These are phyloP conservation scores for Stephanodiscus triporus DNA, from an alignment of 108 stramenopile species.

Conservation along the genomic window DNA sequence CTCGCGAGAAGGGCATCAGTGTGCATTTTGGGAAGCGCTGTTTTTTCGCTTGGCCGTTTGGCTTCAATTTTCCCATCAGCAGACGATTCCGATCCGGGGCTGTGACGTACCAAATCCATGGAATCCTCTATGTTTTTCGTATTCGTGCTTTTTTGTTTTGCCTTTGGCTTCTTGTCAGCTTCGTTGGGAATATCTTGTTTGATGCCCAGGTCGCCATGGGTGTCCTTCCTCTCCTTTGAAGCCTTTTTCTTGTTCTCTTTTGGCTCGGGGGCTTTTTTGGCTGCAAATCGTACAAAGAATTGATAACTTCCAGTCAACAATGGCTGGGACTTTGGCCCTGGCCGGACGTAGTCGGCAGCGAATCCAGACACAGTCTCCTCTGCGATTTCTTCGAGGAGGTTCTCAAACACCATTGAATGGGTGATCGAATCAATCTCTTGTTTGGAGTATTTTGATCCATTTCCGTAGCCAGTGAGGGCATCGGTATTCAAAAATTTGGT, in stretches of 20 bases:
- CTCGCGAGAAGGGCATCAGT: conserved; percentile 54
- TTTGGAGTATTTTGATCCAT: conserved; percentile 69
- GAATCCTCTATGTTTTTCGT: conserved; percentile 17
- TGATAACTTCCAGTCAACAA: conserved; percentile 49
- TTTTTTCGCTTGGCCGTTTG: conserved; percentile 27
- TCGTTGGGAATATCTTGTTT: conserved; percentile 37
- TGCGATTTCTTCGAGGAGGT: conserved; percentile 63
- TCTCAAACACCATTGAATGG: conserved; percentile 79
- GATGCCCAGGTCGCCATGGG: conserved; percentile 21
- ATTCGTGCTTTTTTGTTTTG: neutral
- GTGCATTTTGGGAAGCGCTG: conserved; percentile 58
- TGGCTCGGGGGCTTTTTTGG: conserved; percentile 19
- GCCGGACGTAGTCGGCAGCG: conserved; percentile 70
- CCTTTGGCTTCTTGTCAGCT: conserved; percentile 22
- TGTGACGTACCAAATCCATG: neutral
- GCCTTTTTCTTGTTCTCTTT: conserved; percentile 49
- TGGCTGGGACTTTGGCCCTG: conserved; percentile 58
- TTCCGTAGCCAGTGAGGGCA: conserved; percentile 57
- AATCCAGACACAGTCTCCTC: conserved; percentile 60
- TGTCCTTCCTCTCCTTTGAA: conserved; percentile 30
- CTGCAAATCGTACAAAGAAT: conserved; percentile 75
- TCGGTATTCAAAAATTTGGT: conserved; percentile 56
- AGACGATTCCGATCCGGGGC: conserved; percentile 4
- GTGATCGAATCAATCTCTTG: conserved; percentile 68
- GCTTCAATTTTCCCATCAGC: conserved; percentile 14